Evolutionary conservation across 1,139 yeast genomes (phyloP), one percentile per base, ranked within the genome.

Genomic region (Suhomyces bolitotheri): DNA sequence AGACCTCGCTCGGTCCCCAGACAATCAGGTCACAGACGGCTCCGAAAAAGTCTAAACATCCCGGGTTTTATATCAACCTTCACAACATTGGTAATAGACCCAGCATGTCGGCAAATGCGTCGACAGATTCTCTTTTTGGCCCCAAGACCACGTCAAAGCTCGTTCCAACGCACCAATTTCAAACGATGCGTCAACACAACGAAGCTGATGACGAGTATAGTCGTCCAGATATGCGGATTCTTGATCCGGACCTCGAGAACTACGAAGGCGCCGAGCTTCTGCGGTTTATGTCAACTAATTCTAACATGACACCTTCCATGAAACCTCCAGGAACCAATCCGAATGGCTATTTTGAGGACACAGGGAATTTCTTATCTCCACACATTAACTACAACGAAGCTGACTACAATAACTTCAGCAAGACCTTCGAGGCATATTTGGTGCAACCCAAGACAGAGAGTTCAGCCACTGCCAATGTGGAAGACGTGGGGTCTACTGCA

Each of bases 241-340:
- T 47, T 25, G 60, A 56, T 20, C 50, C 58, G 1, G 62, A 56
- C 32, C 32, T 46, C 16, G 54, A 46, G 7, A 8, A 6, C n/a
- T 42, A 35, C 14, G 47, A 44, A 11, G 43, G 40, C 9, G 33
- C 36, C 13, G 45, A 38, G 2, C 27, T 42, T n/a, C 42, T 34
- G 15, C 40, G 40, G 14, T 40, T 36, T 27, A 34, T 24, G 32
- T 47, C 33, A 33, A 39, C 29, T 13, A 43, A 38, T 30, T 49
- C 36, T 46, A 53, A 48, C 33, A 45, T 65, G 13, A 70, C 76
- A 0, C 75, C 75, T 0, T 56, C 60, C 6, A 62, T 67, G 66
- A 65, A 64, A 28, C 73, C 75, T 1, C 74, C 75, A 1, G 61
- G 62, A 7, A 47, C 60, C 4, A 54, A 50, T 27, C 47, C 46